phyloP scores from a whole-genome alignment of 768 basidiomycete genomes.

The Leccinum broughii region DNA sequence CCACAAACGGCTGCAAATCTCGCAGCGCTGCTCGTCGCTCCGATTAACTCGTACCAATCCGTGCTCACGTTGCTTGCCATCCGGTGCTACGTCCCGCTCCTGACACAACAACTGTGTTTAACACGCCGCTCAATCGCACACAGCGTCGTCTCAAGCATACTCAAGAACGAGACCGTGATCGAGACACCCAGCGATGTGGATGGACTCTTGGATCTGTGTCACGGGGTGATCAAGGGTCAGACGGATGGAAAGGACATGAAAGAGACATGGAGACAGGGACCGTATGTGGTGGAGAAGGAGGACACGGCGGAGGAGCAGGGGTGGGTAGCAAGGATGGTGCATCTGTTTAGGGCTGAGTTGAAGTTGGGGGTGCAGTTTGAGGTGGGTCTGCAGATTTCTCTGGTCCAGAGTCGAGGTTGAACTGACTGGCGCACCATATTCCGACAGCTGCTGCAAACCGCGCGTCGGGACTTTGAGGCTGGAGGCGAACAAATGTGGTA shows the following conservation, averaged over 20 bases:
- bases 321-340: conserved; percentile 92
- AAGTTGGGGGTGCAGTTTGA: conserved; percentile 81
- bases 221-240: conserved; percentile 89
- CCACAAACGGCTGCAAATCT: conserved; percentile 87
- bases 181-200: conserved; percentile 93
- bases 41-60: conserved; percentile 95
- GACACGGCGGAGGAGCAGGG: conserved; percentile 99
- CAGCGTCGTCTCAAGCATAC: conserved; percentile 88
- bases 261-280: conserved; percentile 56
- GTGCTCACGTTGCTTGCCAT: conserved; percentile 97
- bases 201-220: conserved; percentile 88
- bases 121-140: conserved; percentile 93
- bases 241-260: conserved; percentile 47
- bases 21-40: conserved; percentile 87
- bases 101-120: conserved; percentile 85
- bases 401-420: not conserved
- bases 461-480: conserved; percentile 83
- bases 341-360: conserved; percentile 58
- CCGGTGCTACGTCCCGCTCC: conserved; percentile 82
- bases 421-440: not conserved
- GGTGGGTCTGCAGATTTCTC: conserved; percentile 38
- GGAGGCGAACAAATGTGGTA: conserved; percentile 64
- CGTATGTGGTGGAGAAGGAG: conserved; percentile 70
- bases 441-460: conserved; percentile 81
- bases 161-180: conserved; percentile 96